Base-by-base conservation (phyloP, 352 stramenopile genomes). In the Pythium chondricola region DNA sequence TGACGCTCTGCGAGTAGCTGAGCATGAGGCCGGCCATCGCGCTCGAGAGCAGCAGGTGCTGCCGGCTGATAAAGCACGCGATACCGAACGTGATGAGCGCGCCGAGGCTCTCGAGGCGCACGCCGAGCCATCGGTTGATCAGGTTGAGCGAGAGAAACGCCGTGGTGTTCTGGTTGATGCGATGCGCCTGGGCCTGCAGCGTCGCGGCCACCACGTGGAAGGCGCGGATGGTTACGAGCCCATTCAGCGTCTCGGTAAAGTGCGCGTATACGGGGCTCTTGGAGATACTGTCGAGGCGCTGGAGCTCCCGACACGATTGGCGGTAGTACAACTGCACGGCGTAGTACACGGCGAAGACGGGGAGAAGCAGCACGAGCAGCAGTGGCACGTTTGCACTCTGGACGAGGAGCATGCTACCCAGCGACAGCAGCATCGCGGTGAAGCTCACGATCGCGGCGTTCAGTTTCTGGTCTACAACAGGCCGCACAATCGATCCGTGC, bases 81-180 rank as follows among this genome's bases (percentile, higher is more conserved):
- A 97, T 75, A 13, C 72, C 74, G 25, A 83, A 76, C 10, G 97
- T 90, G 48, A 98, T 94, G n/a, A 96, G 29, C 8, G 93, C 76
- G 1, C 78, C 75, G 3, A 93, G 55, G n/a, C 63, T 64, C 32
- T 88, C 93, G 10, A 99, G 71, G 7, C 97, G 81, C 37, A 99
- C 74, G 6, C 85, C 92, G 6, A 99, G 67, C 95, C 96, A 99
- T 33, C 94, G 95, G 54, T 98, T 97, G 22, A 95, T 83, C 20
- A 83, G 52, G 56, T 95, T 96, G 16, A 92, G 77, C 9, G 94
- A 61, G 51, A 96, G 81, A 52, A 97, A 98, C 5, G 95, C 93
- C 41, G 69, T 70, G 1, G 76, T 79, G 63, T 88, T 88, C 27
- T 71, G 41, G 52, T 89, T 78, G 30, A 91, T 61, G n/a, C 63